These are phyloP conservation scores for Hordeum pubiflorum DNA, from an alignment of 202 grass and related monocot species.

Conservation along the genomic window DNA sequence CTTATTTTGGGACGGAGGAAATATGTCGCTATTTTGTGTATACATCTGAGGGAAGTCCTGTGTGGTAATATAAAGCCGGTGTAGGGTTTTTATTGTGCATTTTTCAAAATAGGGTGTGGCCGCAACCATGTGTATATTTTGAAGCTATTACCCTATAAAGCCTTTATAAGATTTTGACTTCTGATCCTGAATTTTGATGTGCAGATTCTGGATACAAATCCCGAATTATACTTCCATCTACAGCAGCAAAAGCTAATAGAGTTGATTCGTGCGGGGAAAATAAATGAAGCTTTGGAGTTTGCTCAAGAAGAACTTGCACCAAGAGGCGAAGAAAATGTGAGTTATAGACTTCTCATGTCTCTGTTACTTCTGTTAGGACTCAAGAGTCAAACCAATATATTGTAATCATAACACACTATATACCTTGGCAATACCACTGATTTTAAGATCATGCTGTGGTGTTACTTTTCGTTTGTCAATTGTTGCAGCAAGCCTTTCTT, in stretches of 20 bases:
- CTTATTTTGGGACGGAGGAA: no score
- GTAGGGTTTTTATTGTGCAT: background rate
- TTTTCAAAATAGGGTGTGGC: background rate
- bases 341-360: background rate
- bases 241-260: constrained; percentile 98
- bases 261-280: constrained; percentile 81
- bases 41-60: background rate
- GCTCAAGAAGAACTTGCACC: constrained; percentile 95
- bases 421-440: background rate
- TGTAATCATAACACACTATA: background rate
- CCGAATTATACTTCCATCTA: constrained; percentile 92
- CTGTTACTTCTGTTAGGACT: background rate
- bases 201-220: constrained; percentile 97
- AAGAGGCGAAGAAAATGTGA: constrained; percentile 96
- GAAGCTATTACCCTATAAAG: background rate
- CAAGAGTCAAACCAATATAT: background rate
- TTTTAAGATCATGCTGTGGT: background rate
- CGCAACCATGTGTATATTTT: background rate
- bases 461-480: background rate
- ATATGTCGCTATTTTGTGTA: background rate
- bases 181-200: constrained; percentile 11
- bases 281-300: constrained; percentile 95
- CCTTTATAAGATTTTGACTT: background rate
- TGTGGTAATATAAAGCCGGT: background rate
- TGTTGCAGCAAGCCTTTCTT: constrained; percentile 64